Percentiles rank a stretch among this genome's conserved stretches.
Conservation (phyloP, 2,329 filamentous ascomycete species). For the Fusarium tanahbumbuense region DNA sequence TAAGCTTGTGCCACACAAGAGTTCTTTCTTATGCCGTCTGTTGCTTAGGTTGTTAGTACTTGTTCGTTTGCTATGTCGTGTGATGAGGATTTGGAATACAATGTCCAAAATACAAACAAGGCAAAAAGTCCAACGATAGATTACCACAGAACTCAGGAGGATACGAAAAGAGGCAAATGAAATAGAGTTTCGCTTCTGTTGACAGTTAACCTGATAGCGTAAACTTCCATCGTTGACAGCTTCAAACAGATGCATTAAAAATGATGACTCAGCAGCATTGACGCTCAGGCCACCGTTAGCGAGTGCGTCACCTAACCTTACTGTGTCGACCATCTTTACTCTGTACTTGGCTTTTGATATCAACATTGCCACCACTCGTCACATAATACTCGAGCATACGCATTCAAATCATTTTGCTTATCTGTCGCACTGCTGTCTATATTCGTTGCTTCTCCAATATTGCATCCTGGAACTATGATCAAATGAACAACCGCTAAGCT, state of each 20-base stretch:
- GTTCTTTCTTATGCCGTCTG: not conserved
- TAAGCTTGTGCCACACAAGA: not conserved
- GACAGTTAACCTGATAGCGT: not conserved
- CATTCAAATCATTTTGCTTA: constrained; percentile 10
- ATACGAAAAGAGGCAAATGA: not conserved
- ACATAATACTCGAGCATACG: not conserved
- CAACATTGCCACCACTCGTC: constrained; percentile 37
- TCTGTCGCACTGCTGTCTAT: not conserved
- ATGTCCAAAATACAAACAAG: not conserved
- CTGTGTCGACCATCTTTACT: constrained; percentile 20
- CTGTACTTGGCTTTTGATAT: not conserved
- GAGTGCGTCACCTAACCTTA: constrained; percentile 40
- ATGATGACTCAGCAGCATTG: constrained; percentile 19
- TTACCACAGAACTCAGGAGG: not conserved
- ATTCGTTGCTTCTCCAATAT: not conserved
- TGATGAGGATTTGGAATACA: not conserved
- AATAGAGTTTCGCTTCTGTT: not conserved
- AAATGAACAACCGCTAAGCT: constrained; percentile 27
- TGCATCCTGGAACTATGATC: constrained; percentile 28
- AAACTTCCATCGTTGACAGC: not conserved
- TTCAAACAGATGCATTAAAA: not conserved
- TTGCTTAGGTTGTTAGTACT: not conserved
- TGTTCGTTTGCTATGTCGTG: not conserved
- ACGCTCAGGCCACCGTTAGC: not conserved
- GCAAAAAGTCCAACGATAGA: rapidly evolving